A percentile compares a stretch with the other conserved stretches of the same genome.
Evolutionary conservation across 306 rosid species (phyloP).

Genomic region (Prosopis cineraria): DNA sequence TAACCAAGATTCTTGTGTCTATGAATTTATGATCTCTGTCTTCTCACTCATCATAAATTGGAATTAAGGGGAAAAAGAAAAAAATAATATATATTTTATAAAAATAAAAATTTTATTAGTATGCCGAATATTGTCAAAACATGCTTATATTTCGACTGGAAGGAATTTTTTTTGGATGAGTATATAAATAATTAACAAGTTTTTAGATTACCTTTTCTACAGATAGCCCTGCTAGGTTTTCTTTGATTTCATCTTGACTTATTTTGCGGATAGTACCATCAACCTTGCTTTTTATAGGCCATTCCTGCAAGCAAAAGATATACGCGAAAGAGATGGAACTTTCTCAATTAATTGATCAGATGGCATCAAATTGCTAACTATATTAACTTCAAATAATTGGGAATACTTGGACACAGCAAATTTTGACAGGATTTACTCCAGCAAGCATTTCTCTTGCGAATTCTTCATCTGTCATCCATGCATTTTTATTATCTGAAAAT

Average conservation of each 20-base stretch:
- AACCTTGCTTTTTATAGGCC: conserved; percentile 73
- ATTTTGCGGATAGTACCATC: conserved; percentile 53
- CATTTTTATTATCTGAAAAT: conserved; percentile 41
- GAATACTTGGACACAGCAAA: conserved; percentile 51
- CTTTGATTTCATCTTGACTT: conserved; percentile 47
- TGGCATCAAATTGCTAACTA: neutral
- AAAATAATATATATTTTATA: too few relatives aligned
- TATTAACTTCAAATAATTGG: neutral
- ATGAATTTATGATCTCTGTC: too few relatives aligned
- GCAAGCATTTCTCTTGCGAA: conserved; percentile 72
- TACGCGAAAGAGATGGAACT: neutral
- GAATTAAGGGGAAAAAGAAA: too few relatives aligned
- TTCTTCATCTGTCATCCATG: conserved; percentile 63
- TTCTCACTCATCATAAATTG: too few relatives aligned
- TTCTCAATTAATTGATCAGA: too few relatives aligned
- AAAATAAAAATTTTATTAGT: too few relatives aligned
- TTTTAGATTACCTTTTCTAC: conserved; percentile 52
- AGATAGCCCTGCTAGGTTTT: conserved; percentile 57
- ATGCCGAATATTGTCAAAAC: too few relatives aligned
- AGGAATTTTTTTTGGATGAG: too few relatives aligned
- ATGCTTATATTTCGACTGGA: too few relatives aligned
- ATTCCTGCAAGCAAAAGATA: conserved; percentile 42
- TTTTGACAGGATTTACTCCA: conserved; percentile 53
- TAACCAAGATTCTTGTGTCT: too few relatives aligned
- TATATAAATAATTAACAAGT: neutral